Base-by-base conservation (phyloP, 1,284 basidiomycete species). In the Amylostereum chailletii region DNA sequence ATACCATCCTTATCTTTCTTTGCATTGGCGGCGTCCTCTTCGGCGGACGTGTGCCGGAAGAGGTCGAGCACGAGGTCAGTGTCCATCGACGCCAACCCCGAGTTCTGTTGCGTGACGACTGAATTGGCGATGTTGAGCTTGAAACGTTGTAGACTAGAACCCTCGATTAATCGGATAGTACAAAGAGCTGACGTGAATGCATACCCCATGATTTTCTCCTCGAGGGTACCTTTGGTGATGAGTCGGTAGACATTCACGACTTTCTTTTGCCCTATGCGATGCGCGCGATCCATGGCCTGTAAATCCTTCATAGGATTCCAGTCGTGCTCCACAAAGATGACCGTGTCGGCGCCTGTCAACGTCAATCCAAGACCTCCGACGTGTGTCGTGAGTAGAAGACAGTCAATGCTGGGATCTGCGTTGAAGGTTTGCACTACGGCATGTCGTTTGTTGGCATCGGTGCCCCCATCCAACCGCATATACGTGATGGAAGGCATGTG, bases 221-320 rank as follows among this genome's bases (percentile, higher is more conserved):
- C 96, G 47, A 99, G 69, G 0, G 96, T 99, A 32, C 94, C 95
- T 62, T 94, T 88, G 9, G 94, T 99, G 61, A 99, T 94, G 49
- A 99, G 71, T 11, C 96, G 86, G 71, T 99, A 99, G 3, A 99
- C 96, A 60, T 98, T 99, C 42, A 99, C 96, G 10, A 98, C 94
- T 68, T 94, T 94, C 74, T 97, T 99, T 71, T 99, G 96, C 3
- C 96, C 96, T 32, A 99, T 86, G 50, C 96, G 86, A 70, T 99
- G 96, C 1, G 96, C 96, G 50, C 96, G 83, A 65, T 99, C 96
- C 96, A 99, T 99, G 4, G 96, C 96, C 65, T 99, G 96, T 8
- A 99, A 71, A 70, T 99, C 96, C 67, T 98, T 98, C 94, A 96
- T 97, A 19, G 96, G 96, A 66, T 99, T 99, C 96, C 96, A 99